These are phyloP conservation scores for Lojkania enalia DNA, from an alignment of 2,329 filamentous ascomycete genomes.

Conservation along the genomic window DNA sequence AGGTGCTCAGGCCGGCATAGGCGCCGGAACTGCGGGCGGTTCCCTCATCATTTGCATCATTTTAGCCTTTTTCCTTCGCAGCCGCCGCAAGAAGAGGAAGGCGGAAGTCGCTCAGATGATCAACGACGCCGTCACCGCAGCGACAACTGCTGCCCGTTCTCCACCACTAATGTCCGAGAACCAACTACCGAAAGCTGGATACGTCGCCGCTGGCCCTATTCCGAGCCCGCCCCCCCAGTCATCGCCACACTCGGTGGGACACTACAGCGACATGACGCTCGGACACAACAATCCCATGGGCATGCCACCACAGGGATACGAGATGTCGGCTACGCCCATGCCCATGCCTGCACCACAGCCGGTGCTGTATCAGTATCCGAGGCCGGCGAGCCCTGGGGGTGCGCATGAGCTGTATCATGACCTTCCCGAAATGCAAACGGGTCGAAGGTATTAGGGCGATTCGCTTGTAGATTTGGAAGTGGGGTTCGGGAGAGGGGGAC, in stretches of 20 bases:
- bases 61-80: constrained; percentile 5
- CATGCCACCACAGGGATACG: neutral
- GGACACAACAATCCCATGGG: neutral
- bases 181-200: neutral
- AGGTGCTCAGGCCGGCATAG: constrained; percentile 9
- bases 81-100: constrained; percentile 5
- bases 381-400: constrained; percentile 7
- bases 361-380: constrained; percentile 4
- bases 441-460: too few relatives aligned
- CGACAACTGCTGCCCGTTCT: neutral
- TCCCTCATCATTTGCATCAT: constrained; percentile 6
- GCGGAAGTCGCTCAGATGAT: neutral
- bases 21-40: constrained; percentile 4
- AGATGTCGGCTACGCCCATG: constrained; percentile 4
- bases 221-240: neutral
- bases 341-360: neutral
- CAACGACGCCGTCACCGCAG: constrained; percentile 1
- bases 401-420: too few relatives aligned
- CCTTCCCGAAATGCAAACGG: too few relatives aligned
- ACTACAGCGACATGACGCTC: neutral
- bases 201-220: neutral
- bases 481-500: too few relatives aligned
- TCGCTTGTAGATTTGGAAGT: too few relatives aligned
- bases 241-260: neutral
- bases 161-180: neutral